Evolutionary conservation across 768 basidiomycete genomes (phyloP).

Genomic region (Lanmaoa pseudosensibilis): DNA sequence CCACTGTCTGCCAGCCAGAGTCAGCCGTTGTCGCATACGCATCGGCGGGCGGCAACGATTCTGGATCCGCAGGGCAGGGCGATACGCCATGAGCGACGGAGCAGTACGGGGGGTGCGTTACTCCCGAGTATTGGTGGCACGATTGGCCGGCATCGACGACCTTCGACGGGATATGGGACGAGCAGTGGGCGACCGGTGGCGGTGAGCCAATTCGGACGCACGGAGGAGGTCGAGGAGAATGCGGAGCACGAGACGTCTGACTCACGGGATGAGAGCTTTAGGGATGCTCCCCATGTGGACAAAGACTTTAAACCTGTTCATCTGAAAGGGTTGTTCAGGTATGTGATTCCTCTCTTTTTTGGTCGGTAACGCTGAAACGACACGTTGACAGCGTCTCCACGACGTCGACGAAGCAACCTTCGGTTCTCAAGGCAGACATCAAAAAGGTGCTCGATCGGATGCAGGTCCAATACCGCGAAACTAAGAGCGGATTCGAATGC

Average conservation of each 20-base stretch:
- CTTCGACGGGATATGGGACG: conserved; percentile 62
- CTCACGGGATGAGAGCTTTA: conserved; percentile 44
- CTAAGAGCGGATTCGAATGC: conserved; percentile 91
- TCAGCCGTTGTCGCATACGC: conserved; percentile 58
- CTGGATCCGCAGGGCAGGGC: conserved; percentile 66
- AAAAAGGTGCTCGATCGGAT: conserved; percentile 86
- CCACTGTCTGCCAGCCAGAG: conserved; percentile 45
- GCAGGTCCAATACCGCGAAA: conserved; percentile 93
- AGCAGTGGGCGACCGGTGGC: conserved; percentile 28
- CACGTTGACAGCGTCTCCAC: conserved; percentile 77
- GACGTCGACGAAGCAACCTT: conserved; percentile 86
- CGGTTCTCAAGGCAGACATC: conserved; percentile 81
- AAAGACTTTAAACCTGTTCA: conserved; percentile 93
- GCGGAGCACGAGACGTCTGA: conserved; percentile 41
- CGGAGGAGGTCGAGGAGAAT: conserved; percentile 48
- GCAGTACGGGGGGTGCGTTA: conserved; percentile 70
- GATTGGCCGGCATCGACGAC: conserved; percentile 66
- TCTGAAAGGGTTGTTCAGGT: conserved; percentile 95
- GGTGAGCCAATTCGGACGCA: conserved; percentile 52
- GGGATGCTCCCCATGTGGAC: conserved; percentile 49
- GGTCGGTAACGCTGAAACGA: conserved; percentile 1
- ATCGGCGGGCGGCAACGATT: conserved; percentile 77
- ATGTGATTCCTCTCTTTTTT: conserved; percentile 10
- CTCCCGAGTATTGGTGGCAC: conserved; percentile 50
- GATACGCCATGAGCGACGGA: conserved; percentile 69